These are phyloP conservation scores for Pinus taeda DNA, from an alignment of 75 land plant genomes.

Conservation along the genomic window DNA sequence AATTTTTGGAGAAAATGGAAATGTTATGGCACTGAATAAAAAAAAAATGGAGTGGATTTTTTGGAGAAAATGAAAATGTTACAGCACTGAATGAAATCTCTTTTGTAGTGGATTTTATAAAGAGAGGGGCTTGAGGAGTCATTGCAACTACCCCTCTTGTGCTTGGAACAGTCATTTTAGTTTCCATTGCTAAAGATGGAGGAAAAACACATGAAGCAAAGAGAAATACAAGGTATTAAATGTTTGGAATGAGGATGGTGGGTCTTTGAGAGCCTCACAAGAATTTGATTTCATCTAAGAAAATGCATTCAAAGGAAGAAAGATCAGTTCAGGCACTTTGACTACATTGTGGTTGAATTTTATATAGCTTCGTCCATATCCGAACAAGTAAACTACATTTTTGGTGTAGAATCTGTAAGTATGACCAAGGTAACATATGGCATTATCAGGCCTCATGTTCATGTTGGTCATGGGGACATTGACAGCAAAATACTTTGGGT, in stretches of 20 bases:
- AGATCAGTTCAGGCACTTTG: not conserved
- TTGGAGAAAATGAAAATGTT: too few relatives aligned
- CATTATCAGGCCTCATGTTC: slow-evolving; percentile 83
- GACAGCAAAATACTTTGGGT: slow-evolving; percentile 46
- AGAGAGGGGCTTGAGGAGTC: too few relatives aligned
- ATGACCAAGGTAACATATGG: slow-evolving; percentile 81
- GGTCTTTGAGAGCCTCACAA: slow-evolving; percentile 20
- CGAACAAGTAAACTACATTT: slow-evolving; percentile 56
- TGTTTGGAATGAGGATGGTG: slow-evolving; percentile 4
- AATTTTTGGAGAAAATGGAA: slow-evolving; percentile 58
- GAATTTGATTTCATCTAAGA: slow-evolving; percentile 27
- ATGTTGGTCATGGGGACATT: slow-evolving; percentile 83
- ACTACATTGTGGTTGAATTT: slow-evolving; percentile 9
- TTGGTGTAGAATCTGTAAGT: slow-evolving; percentile 92
- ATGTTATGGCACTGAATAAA: too few relatives aligned
- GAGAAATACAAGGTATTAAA: too few relatives aligned
- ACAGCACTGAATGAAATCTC: too few relatives aligned
- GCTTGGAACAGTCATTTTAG: too few relatives aligned
- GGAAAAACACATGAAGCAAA: too few relatives aligned
- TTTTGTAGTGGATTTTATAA: too few relatives aligned
- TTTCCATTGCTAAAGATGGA: too few relatives aligned
- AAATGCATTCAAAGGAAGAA: slow-evolving; percentile 38
- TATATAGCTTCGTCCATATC: slow-evolving; percentile 86
- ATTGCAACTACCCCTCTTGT: too few relatives aligned
- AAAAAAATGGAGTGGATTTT: too few relatives aligned